Base-by-base conservation (phyloP, 257 asterid species). In the Solanum bulbocastanum region DNA sequence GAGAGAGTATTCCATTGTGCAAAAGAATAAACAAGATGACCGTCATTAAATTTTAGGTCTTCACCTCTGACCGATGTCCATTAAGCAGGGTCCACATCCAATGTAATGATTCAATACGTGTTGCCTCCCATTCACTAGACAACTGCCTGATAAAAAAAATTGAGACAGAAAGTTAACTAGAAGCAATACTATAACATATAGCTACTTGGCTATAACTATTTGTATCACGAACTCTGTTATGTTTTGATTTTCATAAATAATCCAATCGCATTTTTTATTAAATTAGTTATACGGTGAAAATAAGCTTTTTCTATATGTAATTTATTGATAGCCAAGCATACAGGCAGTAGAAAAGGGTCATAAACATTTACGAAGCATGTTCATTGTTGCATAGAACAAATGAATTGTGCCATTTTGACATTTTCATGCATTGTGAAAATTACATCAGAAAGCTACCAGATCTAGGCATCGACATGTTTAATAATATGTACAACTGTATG, bases 101-200 rank as follows among this genome's bases (percentile, higher is more conserved):
- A 87, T 94, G 95, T 90, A 97, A 91, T 88, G 99, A 95, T 93
- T 97, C 99, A 88, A 96, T 97, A 32, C 99, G 98, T 25, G 98
- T 95, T 85, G 99, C 99, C 93, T 96, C 99, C 96, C 95, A 97
- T 89, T 96, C 99, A 91, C 96, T 94, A 88, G 96, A 92, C 79
- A 97, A 93, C 92, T 96, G 98, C 92, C 99, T 97, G 93, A 83
- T 84, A 89, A 35, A 89, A 89, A 66, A 89, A 49, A 89, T 25
- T 69, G 83, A 58, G 82, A 39, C 66, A 56, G 42, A 27, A 62
- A 15, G 62, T 58, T 18, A 85, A 40, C 44, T 22, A 68, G 66
- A 81, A 44, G 49, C 74, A 81, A n/a, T 18, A 56, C 69, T 32
- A 37, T 27, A 62, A 25, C 39, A 60, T 37, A 33, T 27, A 86